Conservation (phyloP, 2,329 filamentous ascomycete genomes). For the Alternaria rosae region DNA sequence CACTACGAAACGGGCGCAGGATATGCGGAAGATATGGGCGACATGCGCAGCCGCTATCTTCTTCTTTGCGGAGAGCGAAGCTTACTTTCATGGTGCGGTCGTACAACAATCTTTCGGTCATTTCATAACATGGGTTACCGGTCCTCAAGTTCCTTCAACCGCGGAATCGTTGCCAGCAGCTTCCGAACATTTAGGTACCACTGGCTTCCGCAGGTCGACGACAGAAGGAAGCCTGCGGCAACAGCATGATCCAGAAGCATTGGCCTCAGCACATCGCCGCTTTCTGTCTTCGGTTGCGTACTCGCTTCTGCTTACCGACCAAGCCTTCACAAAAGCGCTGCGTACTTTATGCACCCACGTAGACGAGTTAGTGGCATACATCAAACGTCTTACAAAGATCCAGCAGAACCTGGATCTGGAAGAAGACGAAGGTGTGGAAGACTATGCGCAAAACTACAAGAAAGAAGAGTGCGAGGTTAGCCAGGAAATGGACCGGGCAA, state of each 20-base stretch:
- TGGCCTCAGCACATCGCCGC: constrained; percentile 78
- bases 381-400: constrained; percentile 76
- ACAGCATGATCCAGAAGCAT: constrained; percentile 81
- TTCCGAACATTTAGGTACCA: constrained; percentile 6
- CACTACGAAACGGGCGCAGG: constrained; percentile 67
- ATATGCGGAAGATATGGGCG: constrained; percentile 87
- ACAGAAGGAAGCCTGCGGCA: constrained; percentile 8
- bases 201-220: constrained; percentile 10
- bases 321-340: constrained; percentile 69
- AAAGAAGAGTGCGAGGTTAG: constrained; percentile 75
- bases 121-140: constrained; percentile 76
- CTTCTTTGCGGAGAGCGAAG: constrained; percentile 85
- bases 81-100: constrained; percentile 89
- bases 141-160: constrained; percentile 14
- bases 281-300: constrained; percentile 75
- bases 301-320: constrained; percentile 70
- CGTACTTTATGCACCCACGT: constrained; percentile 74
- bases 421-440: constrained; percentile 80
- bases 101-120: constrained; percentile 81
- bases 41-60: constrained; percentile 87
- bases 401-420: constrained; percentile 83
- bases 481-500: constrained; percentile 68
- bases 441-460: constrained; percentile 57
- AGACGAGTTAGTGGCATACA: constrained; percentile 81
- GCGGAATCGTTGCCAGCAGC: constrained; percentile 11